These are phyloP conservation scores for Pestalotiopsis sp. DNA, from an alignment of 2,329 filamentous ascomycete genomes.

Conservation along the genomic window DNA sequence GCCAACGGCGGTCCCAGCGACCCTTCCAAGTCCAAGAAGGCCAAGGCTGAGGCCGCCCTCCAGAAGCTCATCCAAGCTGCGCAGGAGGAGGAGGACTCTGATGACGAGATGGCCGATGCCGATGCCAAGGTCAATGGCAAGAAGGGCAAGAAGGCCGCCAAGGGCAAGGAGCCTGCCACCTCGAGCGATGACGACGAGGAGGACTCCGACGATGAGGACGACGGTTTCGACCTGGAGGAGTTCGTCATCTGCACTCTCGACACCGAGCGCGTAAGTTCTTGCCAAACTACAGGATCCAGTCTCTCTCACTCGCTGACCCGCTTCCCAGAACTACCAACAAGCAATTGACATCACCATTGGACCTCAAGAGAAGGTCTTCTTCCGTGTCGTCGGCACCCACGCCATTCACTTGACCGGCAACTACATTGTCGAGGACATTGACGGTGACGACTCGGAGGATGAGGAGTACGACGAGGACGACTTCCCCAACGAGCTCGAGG, in stretches of 20 bases:
- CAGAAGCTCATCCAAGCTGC: conserved; percentile 76
- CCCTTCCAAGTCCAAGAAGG: conserved; percentile 86
- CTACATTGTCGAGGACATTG: conserved; percentile 77
- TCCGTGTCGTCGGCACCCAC: conserved; percentile 88
- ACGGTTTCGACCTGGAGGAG: conserved; percentile 76
- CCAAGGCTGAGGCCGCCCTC: conserved; percentile 74
- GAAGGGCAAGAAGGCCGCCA: conserved; percentile 57
- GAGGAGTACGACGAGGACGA: conserved; percentile 78
- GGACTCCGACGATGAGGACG: conserved; percentile 56
- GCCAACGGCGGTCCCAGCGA: conserved; percentile 89
- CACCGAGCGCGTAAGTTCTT: conserved; percentile 76
- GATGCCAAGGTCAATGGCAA: conserved; percentile 63
- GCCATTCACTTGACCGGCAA: conserved; percentile 93
- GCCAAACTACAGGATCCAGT: neutral
- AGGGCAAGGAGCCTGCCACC: conserved; percentile 71
- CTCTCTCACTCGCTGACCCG: neutral
- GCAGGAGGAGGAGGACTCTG: conserved; percentile 57
- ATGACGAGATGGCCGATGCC: conserved; percentile 67
- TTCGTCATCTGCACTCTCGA: conserved; percentile 96
- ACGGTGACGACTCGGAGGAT: conserved; percentile 64
- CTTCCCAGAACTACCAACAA: conserved; percentile 84
- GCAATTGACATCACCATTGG: conserved; percentile 89
- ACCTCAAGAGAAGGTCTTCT: conserved; percentile 89
- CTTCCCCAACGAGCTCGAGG: conserved; percentile 77
- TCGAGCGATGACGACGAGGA: conserved; percentile 46